Conservation (phyloP, 345 rosid species). For the Rhizophora mangle region DNA sequence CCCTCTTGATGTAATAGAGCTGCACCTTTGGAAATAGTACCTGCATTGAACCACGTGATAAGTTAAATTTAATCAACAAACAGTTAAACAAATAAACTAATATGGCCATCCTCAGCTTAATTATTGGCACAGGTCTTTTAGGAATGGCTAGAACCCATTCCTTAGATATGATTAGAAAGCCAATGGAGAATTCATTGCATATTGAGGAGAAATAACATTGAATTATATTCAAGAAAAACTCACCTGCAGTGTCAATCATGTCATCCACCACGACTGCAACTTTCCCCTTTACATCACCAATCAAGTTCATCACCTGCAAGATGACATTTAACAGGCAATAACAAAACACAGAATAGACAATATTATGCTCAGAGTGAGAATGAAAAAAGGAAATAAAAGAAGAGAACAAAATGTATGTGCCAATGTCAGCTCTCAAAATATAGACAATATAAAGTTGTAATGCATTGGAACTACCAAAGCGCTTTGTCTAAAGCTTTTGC, state of each 20-base stretch:
- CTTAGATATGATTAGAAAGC: background rate
- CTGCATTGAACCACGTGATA: conserved; percentile 31
- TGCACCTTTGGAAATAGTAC: conserved; percentile 95
- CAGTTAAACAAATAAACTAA: background rate
- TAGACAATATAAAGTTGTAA: too few relatives aligned
- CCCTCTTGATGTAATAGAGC: conserved; percentile 96
- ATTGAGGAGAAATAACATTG: conserved; percentile 1
- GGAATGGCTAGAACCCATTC: too few relatives aligned
- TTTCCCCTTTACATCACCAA: conserved; percentile 94
- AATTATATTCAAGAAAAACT: conserved; percentile 19
- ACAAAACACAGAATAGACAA: background rate
- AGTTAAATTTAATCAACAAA: conserved; percentile 15
- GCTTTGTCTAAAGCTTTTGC: too few relatives aligned
- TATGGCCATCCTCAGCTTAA: background rate
- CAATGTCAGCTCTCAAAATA: too few relatives aligned
- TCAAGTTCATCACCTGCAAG: conserved; percentile 91
- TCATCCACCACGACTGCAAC: conserved; percentile 98
- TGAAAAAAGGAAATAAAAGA: background rate
- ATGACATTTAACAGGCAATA: background rate
- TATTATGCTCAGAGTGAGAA: background rate
- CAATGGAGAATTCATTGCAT: conserved; percentile 3
- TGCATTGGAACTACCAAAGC: too few relatives aligned
- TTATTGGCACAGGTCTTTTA: too few relatives aligned
- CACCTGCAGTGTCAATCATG: conserved; percentile 99
- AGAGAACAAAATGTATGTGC: background rate